Conservation (phyloP, 2,329 filamentous ascomycete genomes). For the Scedosporium apiospermum region DNA sequence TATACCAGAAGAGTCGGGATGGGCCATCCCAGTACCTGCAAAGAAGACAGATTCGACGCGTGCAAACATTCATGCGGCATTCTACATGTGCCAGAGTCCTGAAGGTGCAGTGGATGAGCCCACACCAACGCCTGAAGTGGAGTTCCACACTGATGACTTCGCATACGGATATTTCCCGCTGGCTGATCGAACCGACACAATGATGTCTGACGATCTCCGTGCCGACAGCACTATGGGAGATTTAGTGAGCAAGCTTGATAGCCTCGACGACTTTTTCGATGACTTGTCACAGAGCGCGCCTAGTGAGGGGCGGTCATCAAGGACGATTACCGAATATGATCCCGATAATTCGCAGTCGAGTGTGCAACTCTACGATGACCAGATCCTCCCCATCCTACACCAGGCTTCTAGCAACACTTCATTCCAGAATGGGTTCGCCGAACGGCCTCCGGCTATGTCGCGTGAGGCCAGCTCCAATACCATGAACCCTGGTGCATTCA, state of each 20-base stretch:
- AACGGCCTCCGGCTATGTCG: constrained; percentile 53
- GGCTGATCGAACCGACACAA: constrained; percentile 71
- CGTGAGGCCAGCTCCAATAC: constrained; percentile 52
- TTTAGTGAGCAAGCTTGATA: constrained; percentile 70
- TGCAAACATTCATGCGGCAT: constrained; percentile 88
- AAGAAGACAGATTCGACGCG: constrained; percentile 80
- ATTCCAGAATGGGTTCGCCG: constrained; percentile 83
- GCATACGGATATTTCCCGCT: constrained; percentile 68
- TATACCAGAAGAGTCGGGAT: constrained; percentile 89
- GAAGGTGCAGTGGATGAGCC: constrained; percentile 49
- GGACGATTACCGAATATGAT: constrained; percentile 55
- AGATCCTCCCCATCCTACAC: constrained; percentile 81
- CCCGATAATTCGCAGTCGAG: constrained; percentile 61
- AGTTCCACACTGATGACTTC: constrained; percentile 87
- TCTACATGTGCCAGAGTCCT: constrained; percentile 79
- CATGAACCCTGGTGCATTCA: constrained; percentile 55
- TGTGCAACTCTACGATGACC: constrained; percentile 83
- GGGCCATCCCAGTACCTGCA: constrained; percentile 90
- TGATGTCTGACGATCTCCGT: constrained; percentile 78
- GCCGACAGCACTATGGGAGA: constrained; percentile 70
- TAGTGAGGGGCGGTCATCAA: constrained; percentile 45
- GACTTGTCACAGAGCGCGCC: constrained; percentile 52
- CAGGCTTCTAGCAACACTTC: constrained; percentile 73
- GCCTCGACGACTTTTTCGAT: constrained; percentile 74
- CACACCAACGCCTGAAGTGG: constrained; percentile 72